These are phyloP conservation scores for Pseudognaphalium luteoalbum DNA, from an alignment of 129 eudicot genomes.

Conservation along the genomic window DNA sequence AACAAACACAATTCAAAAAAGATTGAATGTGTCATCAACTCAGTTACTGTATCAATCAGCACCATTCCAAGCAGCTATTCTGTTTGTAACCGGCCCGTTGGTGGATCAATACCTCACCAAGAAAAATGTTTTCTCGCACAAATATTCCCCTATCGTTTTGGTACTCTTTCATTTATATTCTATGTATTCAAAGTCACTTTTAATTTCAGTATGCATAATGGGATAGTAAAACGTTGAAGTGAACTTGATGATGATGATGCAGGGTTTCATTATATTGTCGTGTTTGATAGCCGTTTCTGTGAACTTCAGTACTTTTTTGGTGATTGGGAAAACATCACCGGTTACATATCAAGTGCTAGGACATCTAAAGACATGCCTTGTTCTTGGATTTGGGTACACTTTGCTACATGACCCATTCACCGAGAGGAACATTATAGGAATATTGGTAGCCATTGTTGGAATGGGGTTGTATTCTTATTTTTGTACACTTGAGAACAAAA, in stretches of 20 bases:
- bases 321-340: conserved; percentile 95
- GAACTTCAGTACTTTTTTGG: conserved; percentile 94
- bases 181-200: too few species aligned
- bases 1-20: conserved; percentile 93
- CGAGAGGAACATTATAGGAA: conserved; percentile 80
- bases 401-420: conserved; percentile 92
- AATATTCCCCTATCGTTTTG: conserved; percentile 74
- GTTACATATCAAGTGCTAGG: conserved; percentile 96
- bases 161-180: conserved; percentile 32
- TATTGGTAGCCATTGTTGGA: conserved; percentile 77
- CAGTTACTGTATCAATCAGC: conserved; percentile 93
- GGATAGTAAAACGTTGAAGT: conserved; percentile 20
- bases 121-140: conserved; percentile 78
- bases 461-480: conserved; percentile 96
- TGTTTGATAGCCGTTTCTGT: conserved; percentile 95
- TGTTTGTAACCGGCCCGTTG: conserved; percentile 81
- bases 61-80: conserved; percentile 90
- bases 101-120: conserved; percentile 80
- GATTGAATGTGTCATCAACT: conserved; percentile 88
- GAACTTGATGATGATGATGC: conserved; percentile 13
- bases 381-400: conserved; percentile 92
- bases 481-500: conserved; percentile 70
- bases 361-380: conserved; percentile 94
- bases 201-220: too few species aligned
- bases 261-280: conserved; percentile 84